Percentiles rank a stretch among this genome's conserved stretches.
Evolutionary conservation across 2,329 filamentous ascomycete species (phyloP).

Genomic region (Esteya vermicola): DNA sequence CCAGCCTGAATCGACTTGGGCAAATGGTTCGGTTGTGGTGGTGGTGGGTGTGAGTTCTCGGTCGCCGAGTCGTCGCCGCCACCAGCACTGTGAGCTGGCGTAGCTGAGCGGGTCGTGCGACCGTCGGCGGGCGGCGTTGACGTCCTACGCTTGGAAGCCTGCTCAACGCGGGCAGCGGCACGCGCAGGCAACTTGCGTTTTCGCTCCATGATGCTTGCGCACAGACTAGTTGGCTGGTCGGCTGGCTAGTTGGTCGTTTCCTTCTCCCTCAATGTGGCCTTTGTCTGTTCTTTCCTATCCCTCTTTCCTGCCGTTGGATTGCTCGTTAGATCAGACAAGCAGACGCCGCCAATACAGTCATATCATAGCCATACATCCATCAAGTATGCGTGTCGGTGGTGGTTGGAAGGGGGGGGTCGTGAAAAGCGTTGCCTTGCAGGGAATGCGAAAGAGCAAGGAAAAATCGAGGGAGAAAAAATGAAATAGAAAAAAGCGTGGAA

Average conservation of each 20-base stretch:
- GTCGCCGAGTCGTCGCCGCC: slow-evolving; percentile 14
- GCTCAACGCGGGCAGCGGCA: slow-evolving; percentile 45
- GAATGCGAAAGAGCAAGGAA: too few species aligned
- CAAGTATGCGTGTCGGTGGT: neutral
- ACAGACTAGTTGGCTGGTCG: too few species aligned
- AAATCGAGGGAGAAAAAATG: too few species aligned
- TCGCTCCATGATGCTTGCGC: slow-evolving; percentile 39
- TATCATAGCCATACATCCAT: slow-evolving; percentile 4
- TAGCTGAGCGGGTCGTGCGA: slow-evolving; percentile 26
- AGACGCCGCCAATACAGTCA: slow-evolving; percentile 6
- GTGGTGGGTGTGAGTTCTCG: slow-evolving; percentile 20
- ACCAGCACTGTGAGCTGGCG: slow-evolving; percentile 23
- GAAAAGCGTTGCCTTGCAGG: too few species aligned
- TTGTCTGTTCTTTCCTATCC: neutral
- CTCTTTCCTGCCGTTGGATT: neutral
- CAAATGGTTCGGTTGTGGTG: slow-evolving; percentile 29
- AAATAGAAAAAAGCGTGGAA: too few species aligned
- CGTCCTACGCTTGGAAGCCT: slow-evolving; percentile 44
- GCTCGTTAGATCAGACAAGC: slow-evolving; percentile 6
- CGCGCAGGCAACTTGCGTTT: slow-evolving; percentile 52
- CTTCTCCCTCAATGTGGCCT: neutral
- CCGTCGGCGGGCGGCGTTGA: slow-evolving; percentile 32
- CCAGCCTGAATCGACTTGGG: slow-evolving; percentile 50
- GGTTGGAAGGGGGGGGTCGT: too few species aligned
- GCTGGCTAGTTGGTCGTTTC: neutral